phyloP scores from a whole-genome alignment of 2,329 filamentous ascomycete genomes.

The Penicillium psychrosexuale region DNA sequence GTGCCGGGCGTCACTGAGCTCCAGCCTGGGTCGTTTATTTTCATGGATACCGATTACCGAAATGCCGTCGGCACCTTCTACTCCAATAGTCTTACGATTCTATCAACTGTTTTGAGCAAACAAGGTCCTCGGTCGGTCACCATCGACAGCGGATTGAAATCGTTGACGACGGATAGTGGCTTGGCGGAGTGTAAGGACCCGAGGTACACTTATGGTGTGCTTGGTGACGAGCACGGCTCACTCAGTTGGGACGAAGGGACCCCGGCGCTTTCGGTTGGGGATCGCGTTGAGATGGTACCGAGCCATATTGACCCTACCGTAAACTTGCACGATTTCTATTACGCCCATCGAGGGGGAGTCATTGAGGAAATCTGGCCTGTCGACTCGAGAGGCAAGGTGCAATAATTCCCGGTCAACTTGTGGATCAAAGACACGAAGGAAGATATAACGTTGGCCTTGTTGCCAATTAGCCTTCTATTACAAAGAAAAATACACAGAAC shows the following conservation, averaged over 20 bases:
- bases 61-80: constrained; percentile 52
- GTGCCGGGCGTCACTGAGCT: constrained; percentile 54
- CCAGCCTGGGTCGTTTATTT: constrained; percentile 55
- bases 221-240: constrained; percentile 52
- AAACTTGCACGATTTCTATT: constrained; percentile 53
- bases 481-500: not conserved
- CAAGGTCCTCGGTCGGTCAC: constrained; percentile 47
- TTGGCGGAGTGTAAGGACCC: constrained; percentile 48
- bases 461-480: too few species aligned
- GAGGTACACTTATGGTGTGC: constrained; percentile 44
- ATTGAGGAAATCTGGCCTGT: constrained; percentile 54
- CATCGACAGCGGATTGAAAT: constrained; percentile 52
- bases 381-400: constrained; percentile 52
- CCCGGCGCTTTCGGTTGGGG: constrained; percentile 43
- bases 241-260: constrained; percentile 46
- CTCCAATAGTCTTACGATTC: constrained; percentile 49
- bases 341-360: constrained; percentile 48
- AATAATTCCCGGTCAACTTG: constrained; percentile 32
- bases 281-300: constrained; percentile 52
- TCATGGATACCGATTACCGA: constrained; percentile 58
- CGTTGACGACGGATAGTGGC: constrained; percentile 52
- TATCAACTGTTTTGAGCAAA: constrained; percentile 50
- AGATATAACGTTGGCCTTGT: not conserved
- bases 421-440: not conserved
- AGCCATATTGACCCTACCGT: constrained; percentile 57